These are phyloP conservation scores for Herpetomonas samuelpessoai DNA, from an alignment of 208 protist genomes.

Conservation along the genomic window DNA sequence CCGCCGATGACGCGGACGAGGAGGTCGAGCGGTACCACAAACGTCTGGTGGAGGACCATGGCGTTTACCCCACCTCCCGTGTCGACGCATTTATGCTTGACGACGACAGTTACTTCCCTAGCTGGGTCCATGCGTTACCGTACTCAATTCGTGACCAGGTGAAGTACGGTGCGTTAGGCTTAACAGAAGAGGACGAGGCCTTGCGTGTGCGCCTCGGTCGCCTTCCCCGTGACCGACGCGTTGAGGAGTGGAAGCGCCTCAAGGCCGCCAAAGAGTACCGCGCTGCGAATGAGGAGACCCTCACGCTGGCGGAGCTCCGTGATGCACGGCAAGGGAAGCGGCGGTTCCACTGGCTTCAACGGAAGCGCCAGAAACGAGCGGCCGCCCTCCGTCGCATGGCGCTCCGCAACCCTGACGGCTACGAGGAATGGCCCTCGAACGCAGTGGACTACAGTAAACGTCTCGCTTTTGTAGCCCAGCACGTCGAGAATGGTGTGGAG, in stretches of 20 bases:
- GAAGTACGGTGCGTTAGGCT: conserved; percentile 82
- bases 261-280: conserved; percentile 77
- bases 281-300: conserved; percentile 59
- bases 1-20: conserved; percentile 53
- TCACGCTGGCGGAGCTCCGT: conserved; percentile 75
- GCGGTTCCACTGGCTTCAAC: conserved; percentile 84
- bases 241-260: conserved; percentile 68
- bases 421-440: conserved; percentile 67
- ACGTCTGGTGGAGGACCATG: conserved; percentile 74
- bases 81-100: conserved; percentile 90
- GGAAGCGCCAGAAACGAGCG: conserved; percentile 71
- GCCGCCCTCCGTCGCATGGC: conserved; percentile 61
- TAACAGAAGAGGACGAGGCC: conserved; percentile 88
- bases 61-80: conserved; percentile 65
- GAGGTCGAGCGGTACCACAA: conserved; percentile 51
- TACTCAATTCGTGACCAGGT: conserved; percentile 85
- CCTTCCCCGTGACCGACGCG: conserved; percentile 60
- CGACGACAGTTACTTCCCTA: conserved; percentile 81
- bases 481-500: conserved; percentile 83
- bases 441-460: conserved; percentile 81
- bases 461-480: conserved; percentile 83
- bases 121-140: conserved; percentile 81
- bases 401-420: conserved; percentile 68
- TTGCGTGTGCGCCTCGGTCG: conserved; percentile 71
- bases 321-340: conserved; percentile 73